These are phyloP conservation scores for Achaetomium macrosporum DNA, from an alignment of 2,329 filamentous ascomycete genomes.

Conservation along the genomic window DNA sequence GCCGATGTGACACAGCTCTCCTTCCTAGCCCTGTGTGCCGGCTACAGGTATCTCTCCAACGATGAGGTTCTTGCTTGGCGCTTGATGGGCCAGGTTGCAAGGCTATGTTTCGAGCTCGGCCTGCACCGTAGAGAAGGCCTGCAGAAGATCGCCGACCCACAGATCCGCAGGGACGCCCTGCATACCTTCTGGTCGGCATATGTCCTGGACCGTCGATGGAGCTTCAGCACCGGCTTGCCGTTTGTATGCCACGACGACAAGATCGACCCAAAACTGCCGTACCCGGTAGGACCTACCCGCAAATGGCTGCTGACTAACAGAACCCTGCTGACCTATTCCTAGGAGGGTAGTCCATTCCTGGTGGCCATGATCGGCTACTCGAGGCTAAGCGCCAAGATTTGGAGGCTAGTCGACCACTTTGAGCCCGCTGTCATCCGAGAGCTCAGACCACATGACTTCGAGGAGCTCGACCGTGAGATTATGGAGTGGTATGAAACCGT, in stretches of 20 bases:
- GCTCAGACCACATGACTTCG: constrained; percentile 67
- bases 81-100: constrained; percentile 73
- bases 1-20: constrained; percentile 44
- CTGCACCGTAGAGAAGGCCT: constrained; percentile 75
- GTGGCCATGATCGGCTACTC: constrained; percentile 82
- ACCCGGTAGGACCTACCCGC: constrained; percentile 58
- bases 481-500: constrained; percentile 80
- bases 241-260: constrained; percentile 82
- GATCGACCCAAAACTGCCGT: constrained; percentile 72
- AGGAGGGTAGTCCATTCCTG: constrained; percentile 65
- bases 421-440: constrained; percentile 56
- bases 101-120: constrained; percentile 74
- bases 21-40: constrained; percentile 47
- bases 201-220: constrained; percentile 80
- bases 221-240: constrained; percentile 81
- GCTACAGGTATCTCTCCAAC: constrained; percentile 77
- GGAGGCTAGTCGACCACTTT: constrained; percentile 69
- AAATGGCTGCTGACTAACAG: not conserved
- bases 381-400: constrained; percentile 77
- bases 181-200: constrained; percentile 84
- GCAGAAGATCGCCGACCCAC: constrained; percentile 60
- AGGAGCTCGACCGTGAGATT: constrained; percentile 75
- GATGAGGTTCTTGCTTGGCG: constrained; percentile 85
- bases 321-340: not conserved
- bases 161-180: constrained; percentile 61